Base-by-base conservation (phyloP, 116 monocot species). In the Phalaenopsis hybrid region DNA sequence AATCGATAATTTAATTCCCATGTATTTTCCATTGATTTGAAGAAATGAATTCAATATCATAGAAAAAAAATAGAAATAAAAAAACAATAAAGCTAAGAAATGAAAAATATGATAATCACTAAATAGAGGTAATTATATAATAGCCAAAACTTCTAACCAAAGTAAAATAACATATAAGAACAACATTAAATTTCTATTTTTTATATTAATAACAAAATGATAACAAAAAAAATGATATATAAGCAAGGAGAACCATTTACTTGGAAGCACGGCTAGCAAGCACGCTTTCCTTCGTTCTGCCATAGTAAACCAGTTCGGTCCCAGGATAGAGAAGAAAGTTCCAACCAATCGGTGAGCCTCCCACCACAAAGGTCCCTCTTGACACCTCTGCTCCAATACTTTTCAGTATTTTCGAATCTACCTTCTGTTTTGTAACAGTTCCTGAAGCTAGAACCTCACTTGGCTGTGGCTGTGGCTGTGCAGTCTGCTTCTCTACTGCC, bases 311-410 rank as follows among this genome's bases (percentile, higher is more conserved):
- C 4, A 80, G 81, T 31, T 67, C 21, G 18, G 44, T 5, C 5
- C 85, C 82, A 0, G 51, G 80, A 34, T 79, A 85, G 15, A 90
- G 4, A 44, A 87, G 72, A 80, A 85, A 90, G 58, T 90, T 90
- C 90, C 85, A 85, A 9, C 87, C 85, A 17, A 86, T 37, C 7
- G 90, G 90, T 31, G 90, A 90, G 34, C 90, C 90, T 48, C 90
- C 90, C 6, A 85, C 75, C 51, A 83, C 51, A 45, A 73, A 85
- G 44, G 81, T 81, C 13, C 84, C 82, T 51, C 72, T 69, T 75
- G 18, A 50, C 4, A 45, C 81, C 37, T 78, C 70, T 5, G 25
- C 11, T 2, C 25, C 28, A 67, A 28, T 8, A 10, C 25, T 67
- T 28, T 2, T 9, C 2, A 28, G 7, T 28, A 28, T 8, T 25